Percentiles rank a stretch among this genome's conserved stretches.
Evolutionary conservation across 2,329 filamentous ascomycete genomes (phyloP).

Genomic region (Fusarium sp.): DNA sequence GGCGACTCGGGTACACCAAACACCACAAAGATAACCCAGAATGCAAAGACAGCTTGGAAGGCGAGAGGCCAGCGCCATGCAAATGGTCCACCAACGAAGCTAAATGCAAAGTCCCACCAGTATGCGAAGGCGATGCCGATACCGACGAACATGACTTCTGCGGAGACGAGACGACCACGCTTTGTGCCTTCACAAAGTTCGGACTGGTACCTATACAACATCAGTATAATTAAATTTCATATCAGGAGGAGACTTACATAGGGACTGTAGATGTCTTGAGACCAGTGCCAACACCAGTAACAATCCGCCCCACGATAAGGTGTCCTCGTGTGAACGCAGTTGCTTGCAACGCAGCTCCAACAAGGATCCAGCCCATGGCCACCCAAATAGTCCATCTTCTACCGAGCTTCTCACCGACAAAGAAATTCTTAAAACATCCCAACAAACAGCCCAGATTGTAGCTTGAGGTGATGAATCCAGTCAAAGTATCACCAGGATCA

Average conservation of each 20-base stretch:
- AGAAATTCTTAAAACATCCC: conserved; percentile 50
- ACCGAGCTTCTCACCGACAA: too few relatives aligned
- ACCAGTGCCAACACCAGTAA: conserved; percentile 60
- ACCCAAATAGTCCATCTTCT: conserved; percentile 61
- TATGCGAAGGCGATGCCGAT: conserved; percentile 51
- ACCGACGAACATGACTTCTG: conserved; percentile 52
- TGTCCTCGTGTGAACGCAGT: conserved; percentile 53
- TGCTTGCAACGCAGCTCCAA: conserved; percentile 67
- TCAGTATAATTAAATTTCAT: too few relatives aligned
- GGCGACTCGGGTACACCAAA: conserved; percentile 52
- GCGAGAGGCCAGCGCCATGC: conserved; percentile 41
- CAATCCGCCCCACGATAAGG: conserved; percentile 49
- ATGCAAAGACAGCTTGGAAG: conserved; percentile 47
- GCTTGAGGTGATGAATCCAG: conserved; percentile 44
- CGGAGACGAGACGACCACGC: conserved; percentile 60
- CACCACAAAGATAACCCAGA: conserved; percentile 45
- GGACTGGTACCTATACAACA: too few relatives aligned
- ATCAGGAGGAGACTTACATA: too few relatives aligned
- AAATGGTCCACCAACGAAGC: conserved; percentile 40
- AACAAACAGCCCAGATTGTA: conserved; percentile 54
- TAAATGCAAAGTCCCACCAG: conserved; percentile 51
- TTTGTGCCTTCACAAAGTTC: conserved; percentile 39
- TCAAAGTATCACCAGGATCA: conserved; percentile 39
- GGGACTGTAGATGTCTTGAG: conserved; percentile 52
- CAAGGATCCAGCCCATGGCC: conserved; percentile 63